Conservation (phyloP, 139 green algal species). For the Auxenochlorella pyrenoidosa region DNA sequence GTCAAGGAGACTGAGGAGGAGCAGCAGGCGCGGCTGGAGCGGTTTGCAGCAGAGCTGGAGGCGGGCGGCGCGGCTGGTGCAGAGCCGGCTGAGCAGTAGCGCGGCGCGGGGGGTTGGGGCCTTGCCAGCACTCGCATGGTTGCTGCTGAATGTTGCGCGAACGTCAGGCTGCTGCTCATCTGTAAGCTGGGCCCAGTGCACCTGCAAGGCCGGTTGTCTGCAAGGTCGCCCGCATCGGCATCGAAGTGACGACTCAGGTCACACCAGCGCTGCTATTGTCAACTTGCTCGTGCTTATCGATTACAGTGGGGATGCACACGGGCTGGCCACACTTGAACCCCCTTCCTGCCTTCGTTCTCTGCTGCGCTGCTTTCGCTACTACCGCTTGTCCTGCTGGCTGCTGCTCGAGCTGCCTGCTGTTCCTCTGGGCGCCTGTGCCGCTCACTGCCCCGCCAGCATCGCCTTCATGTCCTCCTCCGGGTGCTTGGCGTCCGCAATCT, state of each 20-base stretch:
- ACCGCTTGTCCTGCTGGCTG: not conserved
- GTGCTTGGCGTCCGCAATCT: slow-evolving; percentile 62
- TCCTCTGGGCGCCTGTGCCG: not conserved
- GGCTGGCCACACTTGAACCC: no score
- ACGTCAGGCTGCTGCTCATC: no score
- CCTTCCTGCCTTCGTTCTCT: not conserved
- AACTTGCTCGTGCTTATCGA: not conserved
- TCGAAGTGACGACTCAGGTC: no score
- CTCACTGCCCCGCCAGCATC: slow-evolving; percentile 62
- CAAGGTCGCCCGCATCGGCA: no score
- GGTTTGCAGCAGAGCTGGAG: slow-evolving; percentile 80
- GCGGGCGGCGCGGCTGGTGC: slow-evolving; percentile 14
- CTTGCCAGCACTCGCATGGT: no score
- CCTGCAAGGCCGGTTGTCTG: no score
- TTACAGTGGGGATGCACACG: no score
- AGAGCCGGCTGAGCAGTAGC: slow-evolving; percentile 27
- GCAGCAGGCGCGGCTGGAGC: slow-evolving; percentile 80
- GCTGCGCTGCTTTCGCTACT: not conserved
- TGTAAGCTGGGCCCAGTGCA: no score
- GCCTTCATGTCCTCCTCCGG: slow-evolving; percentile 62
- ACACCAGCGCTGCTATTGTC: no score
- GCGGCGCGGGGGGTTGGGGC: no score
- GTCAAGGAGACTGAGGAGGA: slow-evolving; percentile 81
- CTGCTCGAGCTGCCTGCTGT: not conserved
- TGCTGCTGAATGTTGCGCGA: not conserved